Base-by-base conservation (phyloP, 192 early-diverging fungal genomes). In the Backusella australiensis region DNA sequence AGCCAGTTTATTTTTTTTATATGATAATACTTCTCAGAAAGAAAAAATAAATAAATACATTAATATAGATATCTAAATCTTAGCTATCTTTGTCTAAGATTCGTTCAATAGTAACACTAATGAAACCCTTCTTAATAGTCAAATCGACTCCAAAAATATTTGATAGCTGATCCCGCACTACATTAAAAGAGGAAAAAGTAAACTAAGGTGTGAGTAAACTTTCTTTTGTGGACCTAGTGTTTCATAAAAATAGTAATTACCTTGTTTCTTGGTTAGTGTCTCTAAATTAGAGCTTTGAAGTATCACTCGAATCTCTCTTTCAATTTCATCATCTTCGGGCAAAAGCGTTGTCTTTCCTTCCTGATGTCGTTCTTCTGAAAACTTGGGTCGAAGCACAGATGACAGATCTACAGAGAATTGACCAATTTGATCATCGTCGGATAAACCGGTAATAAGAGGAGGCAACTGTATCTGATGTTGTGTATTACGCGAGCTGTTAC, bases 241-340 rank as follows among this genome's bases (percentile, higher is more conserved):
- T 71, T 38, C 12, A 11, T 23, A 3, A 59, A 35, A 38, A 53
- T 41, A 9, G 15, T 34, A 23, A 32, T 65, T 78, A 82, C 81
- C 81, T 78, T 90, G 89, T 77, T 90, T 90, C 80, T 94, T 94
- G 15, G 94, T 94, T 39, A 94, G 79, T 6, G 83, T 83, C 75
- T 86, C 87, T 69, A 94, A 77, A 70, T 94, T 89, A 15, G 89
- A 75, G 1, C 79, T 89, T 23, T 77, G 68, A 19, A 95, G 81
- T 23, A 95, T 91, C 69, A 86, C 84, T 52, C 87, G 84, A 72
- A 95, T 91, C 36, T 91, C 89, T 75, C 87, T 81, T 36, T 89
- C 80, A 39, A 96, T 84, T 34, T 81, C 80, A 19, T 74, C 69
- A 39, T 81, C 80, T 14, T 71, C 73, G 1, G 80, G 80, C 7